Percentiles rank a stretch among this genome's conserved stretches.
Evolutionary conservation across 768 basidiomycete species (phyloP).

Genomic region (Amanita rubescens): DNA sequence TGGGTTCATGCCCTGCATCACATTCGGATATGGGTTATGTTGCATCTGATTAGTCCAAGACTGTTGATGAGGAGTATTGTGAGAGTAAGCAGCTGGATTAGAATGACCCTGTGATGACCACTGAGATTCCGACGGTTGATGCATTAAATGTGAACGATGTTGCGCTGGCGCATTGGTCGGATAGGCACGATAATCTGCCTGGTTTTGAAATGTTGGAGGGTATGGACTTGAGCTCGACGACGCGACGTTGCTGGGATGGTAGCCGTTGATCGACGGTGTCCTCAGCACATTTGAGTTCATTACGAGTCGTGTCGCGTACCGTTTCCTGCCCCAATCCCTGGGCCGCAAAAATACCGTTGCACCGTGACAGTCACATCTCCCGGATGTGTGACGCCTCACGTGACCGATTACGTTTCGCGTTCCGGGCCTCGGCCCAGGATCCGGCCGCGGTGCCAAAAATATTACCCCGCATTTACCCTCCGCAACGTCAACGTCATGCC

Average conservation of each 20-base stretch:
- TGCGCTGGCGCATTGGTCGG: slow-evolving; percentile 14
- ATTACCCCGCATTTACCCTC: not conserved
- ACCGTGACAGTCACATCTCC: not conserved
- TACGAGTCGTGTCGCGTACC: slow-evolving; percentile 1
- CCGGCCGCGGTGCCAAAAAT: not conserved
- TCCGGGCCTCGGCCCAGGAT: not conserved
- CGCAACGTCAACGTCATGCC: slow-evolving; percentile 20
- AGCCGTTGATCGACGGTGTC: slow-evolving; percentile 21
- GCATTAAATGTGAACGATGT: slow-evolving; percentile 21
- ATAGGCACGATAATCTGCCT: slow-evolving; percentile 12
- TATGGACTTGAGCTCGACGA: slow-evolving; percentile 29
- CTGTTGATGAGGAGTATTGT: slow-evolving; percentile 19
- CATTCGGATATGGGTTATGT: slow-evolving; percentile 21
- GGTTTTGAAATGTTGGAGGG: slow-evolving; percentile 18
- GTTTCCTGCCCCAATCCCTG: not conserved
- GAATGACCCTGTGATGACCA: slow-evolving; percentile 21
- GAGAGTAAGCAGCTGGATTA: slow-evolving; percentile 12
- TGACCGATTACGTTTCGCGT: not conserved
- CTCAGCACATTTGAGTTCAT: slow-evolving; percentile 9
- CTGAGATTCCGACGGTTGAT: slow-evolving; percentile 17
- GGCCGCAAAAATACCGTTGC: not conserved
- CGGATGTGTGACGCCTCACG: not conserved
- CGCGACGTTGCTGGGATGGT: slow-evolving; percentile 21
- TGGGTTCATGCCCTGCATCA: slow-evolving; percentile 25
- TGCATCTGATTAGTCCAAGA: slow-evolving; percentile 29